Evolutionary conservation across 345 rosid genomes (phyloP).

Genomic region (Eucalyptus urophylla): DNA sequence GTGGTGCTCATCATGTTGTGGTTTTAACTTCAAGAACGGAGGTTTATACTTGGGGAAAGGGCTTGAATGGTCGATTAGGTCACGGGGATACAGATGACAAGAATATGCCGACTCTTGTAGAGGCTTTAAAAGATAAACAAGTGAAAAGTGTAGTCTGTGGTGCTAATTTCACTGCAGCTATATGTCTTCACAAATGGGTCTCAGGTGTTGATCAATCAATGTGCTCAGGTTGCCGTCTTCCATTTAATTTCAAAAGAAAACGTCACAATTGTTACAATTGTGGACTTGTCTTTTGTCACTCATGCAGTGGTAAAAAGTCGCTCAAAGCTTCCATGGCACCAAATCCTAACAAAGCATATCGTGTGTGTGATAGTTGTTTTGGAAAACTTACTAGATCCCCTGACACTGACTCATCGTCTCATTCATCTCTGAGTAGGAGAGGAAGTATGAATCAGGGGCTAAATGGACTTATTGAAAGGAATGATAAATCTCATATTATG

Average conservation of each 20-base stretch:
- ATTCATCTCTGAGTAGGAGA: constrained; percentile 39
- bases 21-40: constrained; percentile 71
- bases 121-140: constrained; percentile 61
- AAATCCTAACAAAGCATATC: constrained; percentile 52
- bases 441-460: constrained; percentile 40
- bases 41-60: constrained; percentile 85
- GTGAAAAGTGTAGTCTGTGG: constrained; percentile 74
- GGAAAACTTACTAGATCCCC: constrained; percentile 41
- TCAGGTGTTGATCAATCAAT: constrained; percentile 67
- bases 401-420: constrained; percentile 36
- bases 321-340: constrained; percentile 78
- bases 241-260: constrained; percentile 65
- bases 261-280: constrained; percentile 77
- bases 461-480: constrained; percentile 25
- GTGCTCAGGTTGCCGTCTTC: constrained; percentile 66
- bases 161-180: constrained; percentile 53
- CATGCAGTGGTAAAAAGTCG: constrained; percentile 68
- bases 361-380: constrained; percentile 66
- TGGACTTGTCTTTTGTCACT: constrained; percentile 63
- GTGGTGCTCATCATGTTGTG: constrained; percentile 72
- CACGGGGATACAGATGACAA: constrained; percentile 66
- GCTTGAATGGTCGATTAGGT: constrained; percentile 66
- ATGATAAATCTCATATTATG: constrained; percentile 31
- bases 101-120: constrained; percentile 46
- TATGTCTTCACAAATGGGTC: constrained; percentile 71